These are phyloP conservation scores for Blepharisma japonicum DNA, from an alignment of 73 alveolate species.

Conservation along the genomic window DNA sequence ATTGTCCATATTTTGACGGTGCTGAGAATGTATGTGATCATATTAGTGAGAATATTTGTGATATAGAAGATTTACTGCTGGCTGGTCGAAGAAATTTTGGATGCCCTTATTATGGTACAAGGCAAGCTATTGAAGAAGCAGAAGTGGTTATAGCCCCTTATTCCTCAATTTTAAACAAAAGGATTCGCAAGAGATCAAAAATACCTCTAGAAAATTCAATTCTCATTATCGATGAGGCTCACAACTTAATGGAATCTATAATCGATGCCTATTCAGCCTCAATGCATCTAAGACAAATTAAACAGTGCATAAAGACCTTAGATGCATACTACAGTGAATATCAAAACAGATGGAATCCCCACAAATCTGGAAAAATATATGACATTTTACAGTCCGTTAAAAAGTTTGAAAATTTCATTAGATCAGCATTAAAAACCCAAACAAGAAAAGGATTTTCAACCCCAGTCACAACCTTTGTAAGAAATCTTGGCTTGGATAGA, in stretches of 20 bases:
- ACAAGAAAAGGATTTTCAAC: no score
- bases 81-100: slow-evolving; percentile 52
- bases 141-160: slow-evolving; percentile 89
- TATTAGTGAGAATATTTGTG: slow-evolving; percentile 57
- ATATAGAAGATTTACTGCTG: slow-evolving; percentile 82
- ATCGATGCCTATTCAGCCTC: slow-evolving; percentile 24
- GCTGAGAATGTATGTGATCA: background rate
- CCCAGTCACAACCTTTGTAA: no score
- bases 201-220: slow-evolving; percentile 32
- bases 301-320: background rate
- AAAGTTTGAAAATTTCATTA: no score
- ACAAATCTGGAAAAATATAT: no score
- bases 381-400: no score
- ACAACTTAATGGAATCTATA: slow-evolving; percentile 37
- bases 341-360: background rate
- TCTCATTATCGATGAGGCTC: slow-evolving; percentile 44
- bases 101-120: slow-evolving; percentile 86
- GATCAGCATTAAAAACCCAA: no score
- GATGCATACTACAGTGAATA: background rate
- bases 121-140: slow-evolving; percentile 66
- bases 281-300: background rate
- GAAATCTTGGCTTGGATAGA: no score
- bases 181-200: slow-evolving; percentile 41
- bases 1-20: background rate
- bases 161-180: slow-evolving; percentile 64